Conservation (phyloP, 208 protist species). For the Crithidia sp. region DNA sequence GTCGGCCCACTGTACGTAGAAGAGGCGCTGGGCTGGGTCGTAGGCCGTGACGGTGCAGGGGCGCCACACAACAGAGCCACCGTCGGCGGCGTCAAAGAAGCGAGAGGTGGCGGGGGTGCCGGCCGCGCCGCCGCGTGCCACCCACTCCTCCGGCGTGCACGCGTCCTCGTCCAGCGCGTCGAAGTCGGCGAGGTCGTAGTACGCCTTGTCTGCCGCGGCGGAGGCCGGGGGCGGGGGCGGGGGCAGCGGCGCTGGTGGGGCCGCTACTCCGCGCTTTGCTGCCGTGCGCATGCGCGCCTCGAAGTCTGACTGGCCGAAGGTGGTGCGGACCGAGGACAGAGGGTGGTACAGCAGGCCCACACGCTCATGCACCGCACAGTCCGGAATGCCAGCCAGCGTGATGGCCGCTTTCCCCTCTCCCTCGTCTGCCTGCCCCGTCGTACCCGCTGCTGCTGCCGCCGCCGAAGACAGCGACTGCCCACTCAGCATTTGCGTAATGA, state of each 20-base stretch:
- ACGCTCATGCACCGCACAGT: constrained; percentile 44
- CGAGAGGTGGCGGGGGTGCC: constrained; percentile 83
- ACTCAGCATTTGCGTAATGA: constrained; percentile 18
- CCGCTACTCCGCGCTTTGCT: not conserved
- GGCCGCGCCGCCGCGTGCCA: constrained; percentile 54
- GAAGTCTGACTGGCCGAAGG: constrained; percentile 69
- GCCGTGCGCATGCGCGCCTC: constrained; percentile 18
- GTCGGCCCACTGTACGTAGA: constrained; percentile 75
- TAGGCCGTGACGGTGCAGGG: constrained; percentile 78
- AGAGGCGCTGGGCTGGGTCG: constrained; percentile 64
- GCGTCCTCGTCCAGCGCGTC: constrained; percentile 76
- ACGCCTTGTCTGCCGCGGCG: constrained; percentile 39
- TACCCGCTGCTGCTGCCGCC: not conserved
- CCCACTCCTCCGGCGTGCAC: constrained; percentile 80
- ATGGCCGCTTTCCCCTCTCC: constrained; percentile 1
- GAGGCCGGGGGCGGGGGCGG: constrained; percentile 1
- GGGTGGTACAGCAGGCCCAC: constrained; percentile 73
- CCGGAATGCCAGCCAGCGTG: constrained; percentile 9
- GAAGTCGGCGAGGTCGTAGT: constrained; percentile 89
- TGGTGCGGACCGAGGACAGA: constrained; percentile 64
- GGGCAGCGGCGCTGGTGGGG: not conserved
- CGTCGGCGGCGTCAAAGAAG: constrained; percentile 60
- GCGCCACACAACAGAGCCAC: constrained; percentile 55
- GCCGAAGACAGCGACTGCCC: not conserved
- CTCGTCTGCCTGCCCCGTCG: not conserved